Conservation (phyloP, 2,329 filamentous ascomycete genomes). For the Pseudocercospora musae region DNA sequence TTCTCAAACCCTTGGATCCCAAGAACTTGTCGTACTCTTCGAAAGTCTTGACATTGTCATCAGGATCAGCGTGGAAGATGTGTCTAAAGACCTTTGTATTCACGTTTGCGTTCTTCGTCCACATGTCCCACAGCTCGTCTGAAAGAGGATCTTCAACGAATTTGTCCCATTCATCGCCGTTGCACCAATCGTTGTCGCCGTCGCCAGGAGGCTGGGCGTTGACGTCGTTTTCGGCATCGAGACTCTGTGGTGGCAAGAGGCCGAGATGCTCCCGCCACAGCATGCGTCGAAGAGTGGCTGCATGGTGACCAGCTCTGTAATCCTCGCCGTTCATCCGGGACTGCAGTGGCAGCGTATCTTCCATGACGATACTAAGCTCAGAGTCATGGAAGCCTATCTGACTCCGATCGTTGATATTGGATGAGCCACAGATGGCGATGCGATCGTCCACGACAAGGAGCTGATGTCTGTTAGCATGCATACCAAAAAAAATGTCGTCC, state of each 20-base stretch:
- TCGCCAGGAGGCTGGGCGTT: slow-evolving; percentile 75
- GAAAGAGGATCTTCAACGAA: slow-evolving; percentile 60
- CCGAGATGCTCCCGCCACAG: slow-evolving; percentile 91
- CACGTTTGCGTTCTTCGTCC: slow-evolving; percentile 64
- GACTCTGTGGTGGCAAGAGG: slow-evolving; percentile 68
- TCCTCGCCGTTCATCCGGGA: slow-evolving; percentile 75
- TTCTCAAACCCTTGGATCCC: slow-evolving; percentile 56
- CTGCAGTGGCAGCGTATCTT: slow-evolving; percentile 69
- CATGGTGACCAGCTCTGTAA: slow-evolving; percentile 76
- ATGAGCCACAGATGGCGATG: slow-evolving; percentile 65
- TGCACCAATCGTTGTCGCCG: slow-evolving; percentile 69
- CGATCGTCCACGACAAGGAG: slow-evolving; percentile 80
- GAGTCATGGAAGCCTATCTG: slow-evolving; percentile 88
- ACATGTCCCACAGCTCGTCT: slow-evolving; percentile 59
- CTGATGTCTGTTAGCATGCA: slow-evolving; percentile 22
- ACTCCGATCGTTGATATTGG: slow-evolving; percentile 85
- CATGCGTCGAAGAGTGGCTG: slow-evolving; percentile 73
- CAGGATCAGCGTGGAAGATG: slow-evolving; percentile 82
- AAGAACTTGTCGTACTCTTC: slow-evolving; percentile 83
- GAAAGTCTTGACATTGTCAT: slow-evolving; percentile 84
- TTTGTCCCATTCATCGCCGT: slow-evolving; percentile 61
- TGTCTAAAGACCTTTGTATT: slow-evolving; percentile 77
- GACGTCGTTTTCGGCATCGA: slow-evolving; percentile 62
- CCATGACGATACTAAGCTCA: slow-evolving; percentile 85
- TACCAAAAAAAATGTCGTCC: neutral